Conservation (phyloP, 163 green algal genomes). For the Prototheca cutis region DNA sequence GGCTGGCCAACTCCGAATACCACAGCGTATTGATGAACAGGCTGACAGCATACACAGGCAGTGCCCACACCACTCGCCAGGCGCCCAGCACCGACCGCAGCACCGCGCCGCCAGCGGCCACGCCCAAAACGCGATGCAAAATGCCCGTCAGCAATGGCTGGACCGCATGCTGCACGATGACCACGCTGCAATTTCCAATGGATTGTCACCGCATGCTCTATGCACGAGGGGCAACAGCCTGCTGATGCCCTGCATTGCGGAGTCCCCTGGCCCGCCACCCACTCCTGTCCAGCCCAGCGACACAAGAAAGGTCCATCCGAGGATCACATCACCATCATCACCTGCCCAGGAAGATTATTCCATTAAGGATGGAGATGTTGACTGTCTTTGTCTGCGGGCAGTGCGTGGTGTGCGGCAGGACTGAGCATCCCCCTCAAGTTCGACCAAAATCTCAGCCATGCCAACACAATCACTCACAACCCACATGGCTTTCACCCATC, state of each 20-base stretch:
- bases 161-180: conserved; percentile 12
- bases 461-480: too few species aligned
- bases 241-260: too few species aligned
- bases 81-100: conserved; percentile 6
- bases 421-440: too few species aligned
- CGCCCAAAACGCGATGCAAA: conserved; percentile 12
- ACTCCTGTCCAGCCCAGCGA: too few species aligned
- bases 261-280: too few species aligned
- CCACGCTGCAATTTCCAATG: conserved; percentile 5
- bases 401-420: too few species aligned
- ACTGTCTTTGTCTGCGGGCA: conserved; percentile 28
- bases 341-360: conserved; percentile 62
- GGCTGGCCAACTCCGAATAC: conserved; percentile 40
- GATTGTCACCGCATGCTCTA: neutral
- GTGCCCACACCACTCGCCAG: conserved; percentile 54
- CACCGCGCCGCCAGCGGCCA: neutral
- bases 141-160: conserved; percentile 6
- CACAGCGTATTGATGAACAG: conserved; percentile 61
- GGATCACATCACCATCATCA: too few species aligned
- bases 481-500: too few species aligned
- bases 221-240: too few species aligned
- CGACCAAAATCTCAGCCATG: too few species aligned
- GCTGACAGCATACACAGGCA: conserved; percentile 63
- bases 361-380: conserved; percentile 56
- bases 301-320: too few species aligned